phyloP scores from a whole-genome alignment of 208 protist species.

The Naegleria lovaniensis region DNA sequence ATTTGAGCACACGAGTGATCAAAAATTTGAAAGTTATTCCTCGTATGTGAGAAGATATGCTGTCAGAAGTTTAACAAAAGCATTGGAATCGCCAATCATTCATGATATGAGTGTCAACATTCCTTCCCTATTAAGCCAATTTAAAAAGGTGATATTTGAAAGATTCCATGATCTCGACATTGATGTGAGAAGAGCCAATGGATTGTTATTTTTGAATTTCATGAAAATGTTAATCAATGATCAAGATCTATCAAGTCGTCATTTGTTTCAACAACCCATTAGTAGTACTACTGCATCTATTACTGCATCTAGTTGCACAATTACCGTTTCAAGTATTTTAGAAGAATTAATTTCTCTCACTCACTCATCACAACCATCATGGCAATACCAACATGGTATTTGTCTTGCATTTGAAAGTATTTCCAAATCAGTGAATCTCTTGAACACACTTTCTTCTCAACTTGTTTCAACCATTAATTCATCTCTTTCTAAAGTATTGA shows the following conservation, averaged over 20 bases:
- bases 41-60: not conserved
- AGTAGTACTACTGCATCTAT: not conserved
- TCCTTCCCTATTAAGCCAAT: not conserved
- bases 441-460: not conserved
- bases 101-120: too few species aligned
- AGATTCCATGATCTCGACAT: not conserved
- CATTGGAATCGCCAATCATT: not conserved
- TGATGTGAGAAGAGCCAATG: not conserved
- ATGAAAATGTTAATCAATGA: not conserved
- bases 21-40: not conserved
- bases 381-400: not conserved
- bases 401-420: not conserved
- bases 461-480: not conserved
- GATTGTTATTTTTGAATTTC: not conserved
- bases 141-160: not conserved
- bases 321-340: too few species aligned
- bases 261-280: not conserved
- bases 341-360: too few species aligned
- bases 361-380: not conserved
- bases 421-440: not conserved
- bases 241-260: not conserved
- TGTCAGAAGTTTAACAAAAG: not conserved
- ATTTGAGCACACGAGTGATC: not conserved
- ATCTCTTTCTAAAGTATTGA: too few species aligned
- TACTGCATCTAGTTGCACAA: too few species aligned